Evolutionary conservation across 2,329 filamentous ascomycete species (phyloP).

Genomic region (Pseudocercospora crystallina): DNA sequence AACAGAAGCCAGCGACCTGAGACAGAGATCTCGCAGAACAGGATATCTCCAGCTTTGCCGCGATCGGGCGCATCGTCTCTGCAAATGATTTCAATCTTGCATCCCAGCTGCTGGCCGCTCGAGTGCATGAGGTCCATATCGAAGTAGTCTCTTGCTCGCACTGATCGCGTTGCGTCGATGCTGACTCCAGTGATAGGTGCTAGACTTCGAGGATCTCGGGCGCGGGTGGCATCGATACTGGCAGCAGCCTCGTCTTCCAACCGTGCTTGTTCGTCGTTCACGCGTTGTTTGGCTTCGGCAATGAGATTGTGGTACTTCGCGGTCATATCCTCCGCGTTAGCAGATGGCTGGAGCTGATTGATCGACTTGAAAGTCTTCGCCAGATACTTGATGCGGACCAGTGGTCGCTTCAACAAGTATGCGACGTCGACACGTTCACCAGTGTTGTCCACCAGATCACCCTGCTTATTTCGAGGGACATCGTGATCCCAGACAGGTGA

Average conservation of each 20-base stretch:
- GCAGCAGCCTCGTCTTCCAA: constrained; percentile 84
- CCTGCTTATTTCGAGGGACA: constrained; percentile 59
- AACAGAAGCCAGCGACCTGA: constrained; percentile 82
- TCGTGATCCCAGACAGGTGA: constrained; percentile 54
- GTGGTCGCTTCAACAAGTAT: constrained; percentile 82
- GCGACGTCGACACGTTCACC: constrained; percentile 93
- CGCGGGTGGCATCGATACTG: constrained; percentile 76
- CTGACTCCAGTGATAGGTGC: constrained; percentile 66
- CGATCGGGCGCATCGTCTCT: constrained; percentile 73
- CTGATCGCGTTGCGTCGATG: constrained; percentile 76
- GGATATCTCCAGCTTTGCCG: constrained; percentile 73
- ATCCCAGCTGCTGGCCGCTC: constrained; percentile 84
- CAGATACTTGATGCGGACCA: constrained; percentile 85
- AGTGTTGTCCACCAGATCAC: constrained; percentile 61
- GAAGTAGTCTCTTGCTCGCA: constrained; percentile 87
- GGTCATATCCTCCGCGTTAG: constrained; percentile 59
- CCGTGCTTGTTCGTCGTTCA: constrained; percentile 70
- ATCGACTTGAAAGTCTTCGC: constrained; percentile 76
- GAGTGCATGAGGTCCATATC: constrained; percentile 82
- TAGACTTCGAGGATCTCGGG: constrained; percentile 76
- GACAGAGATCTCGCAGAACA: constrained; percentile 85
- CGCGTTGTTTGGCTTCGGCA: constrained; percentile 70
- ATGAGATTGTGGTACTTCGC: constrained; percentile 70
- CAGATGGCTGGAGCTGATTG: constrained; percentile 55
- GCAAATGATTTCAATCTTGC: constrained; percentile 81